phyloP scores from a whole-genome alignment of 352 stramenopile species.

The Peronospora tabacina region DNA sequence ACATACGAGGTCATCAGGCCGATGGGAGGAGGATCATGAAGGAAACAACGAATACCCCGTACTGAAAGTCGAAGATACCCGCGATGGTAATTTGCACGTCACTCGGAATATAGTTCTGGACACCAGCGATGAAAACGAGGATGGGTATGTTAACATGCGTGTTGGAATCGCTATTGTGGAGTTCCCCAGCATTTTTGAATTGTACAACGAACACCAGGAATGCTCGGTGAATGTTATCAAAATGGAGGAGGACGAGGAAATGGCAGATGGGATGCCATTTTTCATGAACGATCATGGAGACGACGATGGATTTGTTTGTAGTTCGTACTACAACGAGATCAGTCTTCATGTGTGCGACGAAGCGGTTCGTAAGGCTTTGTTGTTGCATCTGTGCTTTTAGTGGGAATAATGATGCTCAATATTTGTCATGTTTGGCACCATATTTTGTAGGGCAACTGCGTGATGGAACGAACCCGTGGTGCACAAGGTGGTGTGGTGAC shows the following conservation, averaged over 20 bases:
- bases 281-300: slow-evolving; percentile 65
- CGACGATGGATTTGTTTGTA: slow-evolving; percentile 54
- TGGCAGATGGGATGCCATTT: slow-evolving; percentile 44
- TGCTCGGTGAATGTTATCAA: slow-evolving; percentile 60
- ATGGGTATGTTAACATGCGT: slow-evolving; percentile 55
- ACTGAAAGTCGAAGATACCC: slow-evolving; percentile 41
- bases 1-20: slow-evolving; percentile 4
- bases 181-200: slow-evolving; percentile 60
- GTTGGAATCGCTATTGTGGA: slow-evolving; percentile 57
- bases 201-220: slow-evolving; percentile 62
- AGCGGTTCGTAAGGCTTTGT: slow-evolving; percentile 27
- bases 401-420: background rate
- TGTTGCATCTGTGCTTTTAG: background rate
- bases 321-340: slow-evolving; percentile 60
- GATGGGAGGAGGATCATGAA: slow-evolving; percentile 22
- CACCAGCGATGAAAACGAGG: slow-evolving; percentile 54
- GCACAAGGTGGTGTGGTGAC: slow-evolving; percentile 41
- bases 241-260: slow-evolving; percentile 74
- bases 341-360: slow-evolving; percentile 47
- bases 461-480: slow-evolving; percentile 48
- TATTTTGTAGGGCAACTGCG: slow-evolving; percentile 36
- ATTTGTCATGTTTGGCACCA: background rate
- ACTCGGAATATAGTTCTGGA: slow-evolving; percentile 60
- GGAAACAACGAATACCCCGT: slow-evolving; percentile 34
- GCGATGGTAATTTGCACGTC: slow-evolving; percentile 45